Evolutionary conservation across 129 eudicot species (phyloP).

Genomic region (Flaveria sonorensis): DNA sequence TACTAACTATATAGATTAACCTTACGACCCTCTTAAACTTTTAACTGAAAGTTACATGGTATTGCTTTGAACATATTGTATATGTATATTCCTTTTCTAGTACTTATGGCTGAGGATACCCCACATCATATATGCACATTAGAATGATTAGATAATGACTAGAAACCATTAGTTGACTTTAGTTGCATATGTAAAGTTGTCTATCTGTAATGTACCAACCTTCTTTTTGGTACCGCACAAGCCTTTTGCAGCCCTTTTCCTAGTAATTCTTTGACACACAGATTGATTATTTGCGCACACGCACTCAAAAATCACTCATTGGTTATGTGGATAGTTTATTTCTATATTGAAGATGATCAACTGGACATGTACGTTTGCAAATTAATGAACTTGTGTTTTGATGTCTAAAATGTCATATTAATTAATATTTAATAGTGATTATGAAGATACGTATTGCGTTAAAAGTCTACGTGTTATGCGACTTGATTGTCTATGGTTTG

Average conservation of each 20-base stretch:
- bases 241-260: too few relatives aligned
- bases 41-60: not conserved
- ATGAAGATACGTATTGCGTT: not conserved
- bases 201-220: too few relatives aligned
- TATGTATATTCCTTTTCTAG: constrained; percentile 3
- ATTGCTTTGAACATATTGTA: not conserved
- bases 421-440: not conserved
- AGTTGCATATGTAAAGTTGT: too few relatives aligned
- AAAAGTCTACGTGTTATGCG: not conserved
- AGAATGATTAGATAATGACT: too few relatives aligned
- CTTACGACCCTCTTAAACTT: not conserved
- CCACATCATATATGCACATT: not conserved
- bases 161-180: too few relatives aligned
- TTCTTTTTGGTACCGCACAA: too few relatives aligned
- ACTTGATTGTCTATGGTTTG: constrained; percentile 3
- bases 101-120: constrained; percentile 1
- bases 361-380: not conserved
- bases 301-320: not conserved
- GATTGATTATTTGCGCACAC: too few relatives aligned
- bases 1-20: not conserved
- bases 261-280: too few relatives aligned
- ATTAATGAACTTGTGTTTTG: constrained; percentile 6
- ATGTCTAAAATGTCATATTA: constrained; percentile 3
- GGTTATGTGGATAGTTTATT: not conserved
- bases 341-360: constrained; percentile 4